A percentile compares a stretch with the other conserved stretches of the same genome.
Evolutionary conservation across 176 grass and related monocot species (phyloP).

Genomic region (Paspalum notatum): DNA sequence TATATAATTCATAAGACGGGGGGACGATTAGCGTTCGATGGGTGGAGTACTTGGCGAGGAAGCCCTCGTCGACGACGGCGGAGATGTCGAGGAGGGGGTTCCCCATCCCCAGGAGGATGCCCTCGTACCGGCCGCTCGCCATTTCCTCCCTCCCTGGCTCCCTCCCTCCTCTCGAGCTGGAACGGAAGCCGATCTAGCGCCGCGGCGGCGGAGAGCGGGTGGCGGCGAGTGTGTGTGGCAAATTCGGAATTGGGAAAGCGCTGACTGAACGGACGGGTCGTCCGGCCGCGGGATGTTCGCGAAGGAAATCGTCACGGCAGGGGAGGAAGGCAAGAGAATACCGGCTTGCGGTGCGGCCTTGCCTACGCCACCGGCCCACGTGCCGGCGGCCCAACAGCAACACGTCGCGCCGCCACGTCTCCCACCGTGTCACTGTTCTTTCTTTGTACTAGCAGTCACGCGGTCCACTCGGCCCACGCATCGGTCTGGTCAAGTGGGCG

Average conservation of each 20-base stretch:
- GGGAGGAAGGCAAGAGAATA: neutral
- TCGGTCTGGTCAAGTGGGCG: too few relatives aligned
- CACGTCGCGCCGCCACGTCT: neutral
- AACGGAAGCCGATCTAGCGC: neutral
- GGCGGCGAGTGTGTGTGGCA: neutral
- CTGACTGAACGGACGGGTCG: neutral
- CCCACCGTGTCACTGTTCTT: too few relatives aligned
- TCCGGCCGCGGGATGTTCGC: neutral
- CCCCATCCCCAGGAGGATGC: conserved; percentile 70
- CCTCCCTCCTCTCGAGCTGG: conserved; percentile 27
- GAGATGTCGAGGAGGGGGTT: conserved; percentile 85
- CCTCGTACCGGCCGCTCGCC: conserved; percentile 35
- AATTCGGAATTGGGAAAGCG: neutral
- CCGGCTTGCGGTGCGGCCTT: neutral
- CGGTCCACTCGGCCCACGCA: neutral
- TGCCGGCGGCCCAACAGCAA: neutral
- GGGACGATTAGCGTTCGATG: conserved; percentile 2
- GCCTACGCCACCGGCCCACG: neutral
- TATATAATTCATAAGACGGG: neutral
- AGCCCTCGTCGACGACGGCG: conserved; percentile 67
- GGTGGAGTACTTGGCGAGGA: conserved; percentile 61
- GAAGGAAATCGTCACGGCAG: neutral
- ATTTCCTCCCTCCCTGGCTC: conserved; percentile 44
- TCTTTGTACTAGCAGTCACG: too few relatives aligned
- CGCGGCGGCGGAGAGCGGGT: conserved; percentile 4